phyloP scores from a whole-genome alignment of 345 rosid species.

The Iberis pinnata region DNA sequence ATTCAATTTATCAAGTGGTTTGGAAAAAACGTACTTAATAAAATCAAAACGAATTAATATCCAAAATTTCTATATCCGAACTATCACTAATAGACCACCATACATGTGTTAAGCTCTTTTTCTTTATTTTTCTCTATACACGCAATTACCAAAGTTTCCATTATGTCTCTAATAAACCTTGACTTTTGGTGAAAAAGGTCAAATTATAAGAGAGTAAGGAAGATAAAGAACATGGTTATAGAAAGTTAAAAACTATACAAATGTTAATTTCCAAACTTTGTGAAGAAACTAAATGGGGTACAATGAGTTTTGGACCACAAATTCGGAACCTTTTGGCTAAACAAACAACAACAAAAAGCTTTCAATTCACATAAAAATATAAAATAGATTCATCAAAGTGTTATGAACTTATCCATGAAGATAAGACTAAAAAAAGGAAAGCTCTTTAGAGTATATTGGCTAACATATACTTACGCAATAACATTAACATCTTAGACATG shows the following conservation, averaged over 20 bases:
- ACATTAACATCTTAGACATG: no score
- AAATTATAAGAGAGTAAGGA: neutral
- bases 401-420: neutral
- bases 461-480: conserved; percentile 14
- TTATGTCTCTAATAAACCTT: neutral
- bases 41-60: no score
- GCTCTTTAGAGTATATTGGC: neutral
- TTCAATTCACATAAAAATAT: conserved; percentile 12
- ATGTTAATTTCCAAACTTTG: neutral
- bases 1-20: no score
- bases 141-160: conserved; percentile 1
- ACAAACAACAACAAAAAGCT: conserved; percentile 9
- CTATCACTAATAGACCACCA: no score
- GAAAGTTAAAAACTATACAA: neutral
- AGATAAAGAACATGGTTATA: neutral
- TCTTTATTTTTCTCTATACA: no score
- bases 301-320: neutral
- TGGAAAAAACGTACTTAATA: no score
- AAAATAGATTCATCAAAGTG: neutral
- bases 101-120: no score
- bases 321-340: neutral
- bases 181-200: neutral
- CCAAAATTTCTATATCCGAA: no score
- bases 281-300: no score
- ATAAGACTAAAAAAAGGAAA: neutral